phyloP scores from a whole-genome alignment of 257 asterid species.

The Haberlea rhodopensis region DNA sequence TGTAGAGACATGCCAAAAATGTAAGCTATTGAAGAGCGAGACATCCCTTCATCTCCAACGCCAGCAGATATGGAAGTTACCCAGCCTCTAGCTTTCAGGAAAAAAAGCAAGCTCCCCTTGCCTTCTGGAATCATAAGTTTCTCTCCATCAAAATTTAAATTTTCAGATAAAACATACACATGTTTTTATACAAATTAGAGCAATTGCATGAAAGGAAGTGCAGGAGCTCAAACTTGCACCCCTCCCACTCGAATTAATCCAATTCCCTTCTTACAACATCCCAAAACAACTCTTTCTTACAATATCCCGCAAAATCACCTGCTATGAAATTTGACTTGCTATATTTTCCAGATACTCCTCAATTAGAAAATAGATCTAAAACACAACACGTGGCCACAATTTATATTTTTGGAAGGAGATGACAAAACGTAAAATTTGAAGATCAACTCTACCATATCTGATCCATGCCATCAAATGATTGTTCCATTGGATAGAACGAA shows the following conservation, averaged over 20 bases:
- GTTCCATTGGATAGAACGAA: not conserved
- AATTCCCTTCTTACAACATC: not conserved
- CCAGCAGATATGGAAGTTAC: constrained; percentile 90
- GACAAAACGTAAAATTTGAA: constrained; percentile 5
- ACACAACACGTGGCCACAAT: not conserved
- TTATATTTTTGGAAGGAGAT: constrained; percentile 12
- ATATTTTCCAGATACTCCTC: constrained; percentile 10
- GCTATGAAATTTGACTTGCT: not conserved
- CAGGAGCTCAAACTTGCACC: not conserved
- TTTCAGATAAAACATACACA: constrained; percentile 12
- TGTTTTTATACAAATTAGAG: not conserved
- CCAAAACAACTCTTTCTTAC: not conserved
- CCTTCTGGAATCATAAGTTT: constrained; percentile 72
- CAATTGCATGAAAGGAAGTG: not conserved
- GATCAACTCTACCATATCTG: constrained; percentile 1
- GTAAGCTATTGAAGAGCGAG: constrained; percentile 75
- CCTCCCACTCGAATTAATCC: not conserved
- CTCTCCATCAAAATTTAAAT: constrained; percentile 26
- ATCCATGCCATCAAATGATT: constrained; percentile 11
- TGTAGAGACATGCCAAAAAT: constrained; percentile 87
- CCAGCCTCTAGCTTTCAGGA: constrained; percentile 86
- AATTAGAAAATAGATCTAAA: not conserved
- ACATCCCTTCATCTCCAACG: constrained; percentile 91
- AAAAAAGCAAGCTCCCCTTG: constrained; percentile 82
- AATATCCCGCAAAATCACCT: not conserved